Evolutionary conservation across 768 basidiomycete species (phyloP).

Genomic region (Pleurotus djamor): DNA sequence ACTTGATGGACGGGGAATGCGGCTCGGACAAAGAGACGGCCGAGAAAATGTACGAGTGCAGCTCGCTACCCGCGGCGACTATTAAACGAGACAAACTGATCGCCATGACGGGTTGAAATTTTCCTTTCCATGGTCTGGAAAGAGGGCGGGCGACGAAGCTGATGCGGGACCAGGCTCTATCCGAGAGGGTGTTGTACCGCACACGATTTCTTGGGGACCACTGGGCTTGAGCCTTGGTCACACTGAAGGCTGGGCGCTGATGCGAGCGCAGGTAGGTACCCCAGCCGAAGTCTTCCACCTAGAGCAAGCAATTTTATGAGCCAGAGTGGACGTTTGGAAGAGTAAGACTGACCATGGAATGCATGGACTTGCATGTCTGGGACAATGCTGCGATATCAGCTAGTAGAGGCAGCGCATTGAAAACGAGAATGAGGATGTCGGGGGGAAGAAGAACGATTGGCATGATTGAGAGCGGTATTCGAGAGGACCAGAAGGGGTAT

Average conservation of each 20-base stretch:
- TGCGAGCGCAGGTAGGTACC: conserved; percentile 44
- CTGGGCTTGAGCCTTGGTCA: conserved; percentile 34
- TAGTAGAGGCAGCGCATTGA: no score
- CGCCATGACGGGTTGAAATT: conserved; percentile 54
- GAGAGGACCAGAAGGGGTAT: no score
- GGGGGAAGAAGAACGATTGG: no score
- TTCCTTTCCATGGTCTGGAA: conserved; percentile 54
- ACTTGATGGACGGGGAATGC: conserved; percentile 38
- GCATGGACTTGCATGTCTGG: conserved; percentile 32
- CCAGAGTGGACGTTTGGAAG: no score
- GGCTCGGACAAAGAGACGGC: conserved; percentile 14
- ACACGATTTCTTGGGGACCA: conserved; percentile 46
- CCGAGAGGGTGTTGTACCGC: conserved; percentile 50
- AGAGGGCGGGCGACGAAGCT: conserved; percentile 65
- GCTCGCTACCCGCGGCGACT: conserved; percentile 54
- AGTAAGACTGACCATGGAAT: conserved; percentile 49
- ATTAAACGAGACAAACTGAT: conserved; percentile 53
- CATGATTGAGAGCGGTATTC: no score
- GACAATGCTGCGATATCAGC: conserved; percentile 25
- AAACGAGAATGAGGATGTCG: no score
- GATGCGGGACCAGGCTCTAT: conserved; percentile 48
- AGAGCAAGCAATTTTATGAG: neutral
- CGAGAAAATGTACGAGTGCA: conserved; percentile 59
- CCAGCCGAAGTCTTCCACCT: conserved; percentile 71
- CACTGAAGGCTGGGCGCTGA: conserved; percentile 52